Percentiles rank a stretch among this genome's conserved stretches.
Conservation (phyloP, 164 flowering plant genomes). For the Liriodendron chinense region DNA sequence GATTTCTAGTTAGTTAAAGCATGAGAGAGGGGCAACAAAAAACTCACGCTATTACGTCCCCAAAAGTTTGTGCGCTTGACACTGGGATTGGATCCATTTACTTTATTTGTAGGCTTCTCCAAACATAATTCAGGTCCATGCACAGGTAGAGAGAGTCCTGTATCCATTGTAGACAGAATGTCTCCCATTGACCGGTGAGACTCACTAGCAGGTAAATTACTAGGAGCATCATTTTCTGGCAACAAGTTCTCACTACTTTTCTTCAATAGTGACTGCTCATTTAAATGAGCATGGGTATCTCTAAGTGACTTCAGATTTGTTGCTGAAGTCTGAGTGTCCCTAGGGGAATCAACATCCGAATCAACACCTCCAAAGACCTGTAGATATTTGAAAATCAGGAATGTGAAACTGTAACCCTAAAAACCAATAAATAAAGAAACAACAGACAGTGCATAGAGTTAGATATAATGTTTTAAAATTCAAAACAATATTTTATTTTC, state of each 20-base stretch:
- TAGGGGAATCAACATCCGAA: constrained; percentile 59
- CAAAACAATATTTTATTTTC: too few species aligned
- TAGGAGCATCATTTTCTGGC: constrained; percentile 33
- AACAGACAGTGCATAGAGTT: too few species aligned
- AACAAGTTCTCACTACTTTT: constrained; percentile 38
- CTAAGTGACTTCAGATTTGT: constrained; percentile 30
- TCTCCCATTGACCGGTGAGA: constrained; percentile 77
- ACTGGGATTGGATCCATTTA: constrained; percentile 38
- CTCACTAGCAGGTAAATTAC: constrained; percentile 36
- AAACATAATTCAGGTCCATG: constrained; percentile 42
- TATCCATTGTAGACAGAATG: constrained; percentile 62
- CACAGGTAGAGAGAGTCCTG: constrained; percentile 37
- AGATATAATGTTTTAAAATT: too few species aligned
- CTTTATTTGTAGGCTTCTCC: constrained; percentile 52
- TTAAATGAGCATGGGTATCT: constrained; percentile 31
- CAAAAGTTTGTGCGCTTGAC: constrained; percentile 74
- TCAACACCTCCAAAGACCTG: constrained; percentile 68
- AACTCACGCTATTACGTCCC: constrained; percentile 86
- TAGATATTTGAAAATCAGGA: not conserved
- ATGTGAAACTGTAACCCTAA: not conserved
- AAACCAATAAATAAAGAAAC: too few species aligned
- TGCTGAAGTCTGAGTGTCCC: constrained; percentile 25
- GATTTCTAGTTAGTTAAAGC: not conserved
- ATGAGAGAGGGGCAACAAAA: constrained; percentile 1
- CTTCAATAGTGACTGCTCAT: constrained; percentile 37